Evolutionary conservation across 768 basidiomycete species (phyloP), one percentile per base, ranked within the genome.

Genomic region (Podaxis mareebaensis): DNA sequence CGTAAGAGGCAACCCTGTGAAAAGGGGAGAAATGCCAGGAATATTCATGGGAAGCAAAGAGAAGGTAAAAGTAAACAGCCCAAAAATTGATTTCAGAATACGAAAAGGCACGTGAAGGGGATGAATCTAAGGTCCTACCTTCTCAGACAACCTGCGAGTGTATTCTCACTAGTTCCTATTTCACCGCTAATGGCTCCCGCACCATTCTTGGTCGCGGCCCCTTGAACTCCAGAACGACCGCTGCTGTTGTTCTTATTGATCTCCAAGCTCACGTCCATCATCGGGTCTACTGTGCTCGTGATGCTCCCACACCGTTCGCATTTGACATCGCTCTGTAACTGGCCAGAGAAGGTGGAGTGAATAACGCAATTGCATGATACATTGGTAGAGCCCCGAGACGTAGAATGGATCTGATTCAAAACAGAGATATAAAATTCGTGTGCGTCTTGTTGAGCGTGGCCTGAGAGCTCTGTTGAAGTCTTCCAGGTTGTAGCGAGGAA

Each of bases 401-500:
- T 91, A 20, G 81, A 79, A 72, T 99, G 96, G 11, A 97, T 91
- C 67, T 94, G 91, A 70, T 96, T 95, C 26, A 98, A 79, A 0
- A 88, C 85, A 17, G 89, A 83, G 30, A 93, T 92, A 73, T 93
- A 92, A 71, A 88, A 91, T 73, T 93, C 90, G 79, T 96, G 94
- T 2, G 94, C 93, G 65, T 98, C 96, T 70, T 96, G 96, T 73
- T 99, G 96, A 0, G 93, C 87, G 70, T 98, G 94, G 2, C 95
- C 96, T 4, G 93, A 86, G 28, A 98, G 79, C 65, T 96, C 94
- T 0, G 89, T 76, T 0, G 90, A 88, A 65, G 82, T 83, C 67
- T 82, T 85, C 96, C 95, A 98, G 38, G 90, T 92, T 28, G 91
- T 88, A 13, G 88, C 81, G 7, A 99, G 83, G 71, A 98, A 90